phyloP scores from a whole-genome alignment of 208 protist species.

The Trypanosoma theileri region DNA sequence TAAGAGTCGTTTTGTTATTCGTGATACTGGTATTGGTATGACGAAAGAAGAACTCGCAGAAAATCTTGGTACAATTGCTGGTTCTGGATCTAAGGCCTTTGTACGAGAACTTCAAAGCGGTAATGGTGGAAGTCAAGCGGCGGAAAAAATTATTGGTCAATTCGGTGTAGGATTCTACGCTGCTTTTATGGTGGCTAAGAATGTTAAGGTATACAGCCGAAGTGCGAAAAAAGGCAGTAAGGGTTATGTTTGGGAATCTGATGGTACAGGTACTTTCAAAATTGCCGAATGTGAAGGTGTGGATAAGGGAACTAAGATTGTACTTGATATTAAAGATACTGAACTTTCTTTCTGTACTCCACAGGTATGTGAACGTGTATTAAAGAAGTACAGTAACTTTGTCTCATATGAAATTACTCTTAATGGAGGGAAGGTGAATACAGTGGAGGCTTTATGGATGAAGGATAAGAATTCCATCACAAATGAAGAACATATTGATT shows the following conservation, averaged over 20 bases:
- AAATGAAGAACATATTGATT: slow-evolving; percentile 96
- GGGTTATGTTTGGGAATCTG: slow-evolving; percentile 95
- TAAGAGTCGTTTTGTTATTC: slow-evolving; percentile 90
- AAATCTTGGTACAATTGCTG: slow-evolving; percentile 96
- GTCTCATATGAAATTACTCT: slow-evolving; percentile 96
- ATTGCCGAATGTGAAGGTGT: slow-evolving; percentile 95
- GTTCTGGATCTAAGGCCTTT: slow-evolving; percentile 90
- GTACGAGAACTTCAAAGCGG: slow-evolving; percentile 78
- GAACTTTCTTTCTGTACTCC: slow-evolving; percentile 93
- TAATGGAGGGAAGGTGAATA: slow-evolving; percentile 95
- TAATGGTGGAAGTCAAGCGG: slow-evolving; percentile 52
- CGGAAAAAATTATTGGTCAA: slow-evolving; percentile 94
- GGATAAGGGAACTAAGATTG: slow-evolving; percentile 96
- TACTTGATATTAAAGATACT: slow-evolving; percentile 95
- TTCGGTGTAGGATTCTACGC: slow-evolving; percentile 98
- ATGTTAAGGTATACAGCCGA: slow-evolving; percentile 92
- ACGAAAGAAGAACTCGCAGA: slow-evolving; percentile 94
- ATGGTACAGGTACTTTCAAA: slow-evolving; percentile 92
- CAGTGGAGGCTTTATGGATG: slow-evolving; percentile 96
- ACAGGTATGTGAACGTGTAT: slow-evolving; percentile 91
- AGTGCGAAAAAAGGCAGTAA: slow-evolving; percentile 83
- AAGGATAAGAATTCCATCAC: slow-evolving; percentile 91
- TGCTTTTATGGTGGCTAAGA: slow-evolving; percentile 96
- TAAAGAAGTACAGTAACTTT: slow-evolving; percentile 98
- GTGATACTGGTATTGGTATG: slow-evolving; percentile 98